These are phyloP conservation scores for Dendryphion nanum DNA, from an alignment of 2,329 filamentous ascomycete species.

Conservation along the genomic window DNA sequence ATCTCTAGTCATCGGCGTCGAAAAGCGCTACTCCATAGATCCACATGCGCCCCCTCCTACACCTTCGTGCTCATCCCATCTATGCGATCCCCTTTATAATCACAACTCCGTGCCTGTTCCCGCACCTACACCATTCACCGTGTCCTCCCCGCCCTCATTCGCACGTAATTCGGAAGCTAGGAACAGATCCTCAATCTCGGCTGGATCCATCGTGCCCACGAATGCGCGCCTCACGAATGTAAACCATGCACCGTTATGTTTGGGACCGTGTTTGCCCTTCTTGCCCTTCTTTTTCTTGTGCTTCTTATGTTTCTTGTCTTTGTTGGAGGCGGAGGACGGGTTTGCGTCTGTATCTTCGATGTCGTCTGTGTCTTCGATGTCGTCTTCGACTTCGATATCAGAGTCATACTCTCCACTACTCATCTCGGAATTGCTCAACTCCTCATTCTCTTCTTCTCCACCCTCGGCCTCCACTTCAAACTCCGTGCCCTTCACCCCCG, in stretches of 20 bases:
- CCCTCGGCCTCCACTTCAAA: conserved; percentile 20
- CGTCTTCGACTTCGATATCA: conserved; percentile 5
- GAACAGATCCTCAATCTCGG: conserved; percentile 47
- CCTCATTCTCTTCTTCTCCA: conserved; percentile 4
- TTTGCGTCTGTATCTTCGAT: conserved; percentile 23
- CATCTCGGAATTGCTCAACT: conserved; percentile 2
- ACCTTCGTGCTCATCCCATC: no score
- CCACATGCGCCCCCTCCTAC: no score
- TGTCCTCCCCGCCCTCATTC: no score
- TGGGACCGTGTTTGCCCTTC: conserved; percentile 42
- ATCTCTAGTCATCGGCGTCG: no score
- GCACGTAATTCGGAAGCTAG: no score
- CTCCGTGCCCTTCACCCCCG: conserved; percentile 19
- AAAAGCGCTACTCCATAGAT: no score
- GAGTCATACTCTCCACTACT: conserved; percentile 17
- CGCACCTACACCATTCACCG: no score
- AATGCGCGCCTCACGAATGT: conserved; percentile 78
- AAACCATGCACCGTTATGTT: conserved; percentile 67
- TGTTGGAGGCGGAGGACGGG: no score
- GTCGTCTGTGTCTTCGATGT: conserved; percentile 15
- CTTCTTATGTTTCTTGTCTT: conserved; percentile 38
- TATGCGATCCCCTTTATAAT: no score
- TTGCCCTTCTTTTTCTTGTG: conserved; percentile 55
- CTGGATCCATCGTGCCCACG: conserved; percentile 66
- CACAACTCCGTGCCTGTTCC: no score